These are phyloP conservation scores for Lathyrus aphaca DNA, from an alignment of 306 rosid genomes.

Conservation along the genomic window DNA sequence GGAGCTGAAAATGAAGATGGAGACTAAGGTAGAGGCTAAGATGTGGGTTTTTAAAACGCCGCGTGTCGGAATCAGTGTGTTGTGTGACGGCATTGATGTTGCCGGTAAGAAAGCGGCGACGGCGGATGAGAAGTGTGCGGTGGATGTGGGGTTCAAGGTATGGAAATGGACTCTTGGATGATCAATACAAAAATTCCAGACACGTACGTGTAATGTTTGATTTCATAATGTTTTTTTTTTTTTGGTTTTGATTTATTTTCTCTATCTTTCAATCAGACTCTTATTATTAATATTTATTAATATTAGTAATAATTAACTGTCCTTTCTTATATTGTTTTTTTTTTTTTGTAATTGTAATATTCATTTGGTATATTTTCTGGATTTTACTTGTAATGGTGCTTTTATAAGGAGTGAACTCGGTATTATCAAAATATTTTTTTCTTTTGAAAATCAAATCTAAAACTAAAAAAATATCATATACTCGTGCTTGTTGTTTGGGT, in stretches of 20 bases:
- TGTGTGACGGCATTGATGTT: conserved; percentile 63
- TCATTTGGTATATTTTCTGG: conserved; percentile 24
- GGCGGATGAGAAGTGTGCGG: conserved; percentile 59
- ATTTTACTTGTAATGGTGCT: background rate
- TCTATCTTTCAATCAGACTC: background rate
- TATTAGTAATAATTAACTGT: background rate
- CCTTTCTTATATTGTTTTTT: background rate
- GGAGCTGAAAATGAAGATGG: conserved; percentile 59
- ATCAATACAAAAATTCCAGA: background rate
- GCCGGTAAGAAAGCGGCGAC: conserved; percentile 61
- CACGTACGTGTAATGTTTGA: conserved; percentile 15
- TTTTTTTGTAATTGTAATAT: conserved; percentile 15
- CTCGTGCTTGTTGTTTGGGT: too few species aligned
- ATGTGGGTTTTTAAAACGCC: conserved; percentile 66
- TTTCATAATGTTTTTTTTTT: background rate
- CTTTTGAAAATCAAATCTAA: too few species aligned
- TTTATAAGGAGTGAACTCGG: too few species aligned
- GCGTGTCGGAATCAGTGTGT: conserved; percentile 59
- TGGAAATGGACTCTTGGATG: conserved; percentile 93
- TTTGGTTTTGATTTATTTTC: background rate
- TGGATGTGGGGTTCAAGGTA: conserved; percentile 75
- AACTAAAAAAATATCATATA: too few species aligned
- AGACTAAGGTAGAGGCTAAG: conserved; percentile 73
- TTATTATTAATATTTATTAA: background rate
- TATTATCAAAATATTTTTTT: too few species aligned